phyloP scores from a whole-genome alignment of 257 asterid genomes.

The Jacaranda mimosifolia region DNA sequence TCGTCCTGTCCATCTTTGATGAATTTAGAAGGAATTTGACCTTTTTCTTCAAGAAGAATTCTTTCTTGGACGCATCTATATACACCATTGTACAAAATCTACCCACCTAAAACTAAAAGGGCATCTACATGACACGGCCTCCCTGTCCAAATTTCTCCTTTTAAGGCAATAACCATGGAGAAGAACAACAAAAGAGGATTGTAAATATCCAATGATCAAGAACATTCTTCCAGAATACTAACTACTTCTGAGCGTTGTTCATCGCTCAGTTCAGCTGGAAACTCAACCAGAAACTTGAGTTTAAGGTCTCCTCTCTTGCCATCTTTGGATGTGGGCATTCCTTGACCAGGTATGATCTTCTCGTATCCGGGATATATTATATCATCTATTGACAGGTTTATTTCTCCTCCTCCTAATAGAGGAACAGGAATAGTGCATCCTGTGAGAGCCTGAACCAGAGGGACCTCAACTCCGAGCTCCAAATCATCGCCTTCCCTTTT shows the following conservation, averaged over 20 bases:
- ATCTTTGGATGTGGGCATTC: slow-evolving; percentile 72
- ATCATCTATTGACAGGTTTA: slow-evolving; percentile 58
- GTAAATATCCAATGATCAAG: slow-evolving; percentile 37
- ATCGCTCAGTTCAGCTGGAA: slow-evolving; percentile 65
- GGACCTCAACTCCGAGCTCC: slow-evolving; percentile 88
- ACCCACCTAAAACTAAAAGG: slow-evolving; percentile 33
- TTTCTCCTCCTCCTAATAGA: slow-evolving; percentile 73
- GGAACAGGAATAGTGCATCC: slow-evolving; percentile 78
- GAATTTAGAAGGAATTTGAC: slow-evolving; percentile 15
- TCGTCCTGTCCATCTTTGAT: slow-evolving; percentile 36
- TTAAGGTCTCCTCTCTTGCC: slow-evolving; percentile 75
- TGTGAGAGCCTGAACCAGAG: slow-evolving; percentile 84
- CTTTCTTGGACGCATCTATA: slow-evolving; percentile 34
- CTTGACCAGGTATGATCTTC: slow-evolving; percentile 74
- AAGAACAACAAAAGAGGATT: slow-evolving; percentile 9
- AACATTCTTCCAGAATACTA: slow-evolving; percentile 58
- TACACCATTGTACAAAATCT: slow-evolving; percentile 40
- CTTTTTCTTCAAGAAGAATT: slow-evolving; percentile 26
- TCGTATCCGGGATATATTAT: slow-evolving; percentile 83
- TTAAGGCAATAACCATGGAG: slow-evolving; percentile 8
- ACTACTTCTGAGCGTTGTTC: slow-evolving; percentile 64
- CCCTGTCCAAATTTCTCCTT: slow-evolving; percentile 25
- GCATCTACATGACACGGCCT: slow-evolving; percentile 6
- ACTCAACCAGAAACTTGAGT: slow-evolving; percentile 78
- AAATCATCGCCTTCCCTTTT: slow-evolving; percentile 74